phyloP scores from a whole-genome alignment of 768 basidiomycete species.

The Xanthoconium purpureum region DNA sequence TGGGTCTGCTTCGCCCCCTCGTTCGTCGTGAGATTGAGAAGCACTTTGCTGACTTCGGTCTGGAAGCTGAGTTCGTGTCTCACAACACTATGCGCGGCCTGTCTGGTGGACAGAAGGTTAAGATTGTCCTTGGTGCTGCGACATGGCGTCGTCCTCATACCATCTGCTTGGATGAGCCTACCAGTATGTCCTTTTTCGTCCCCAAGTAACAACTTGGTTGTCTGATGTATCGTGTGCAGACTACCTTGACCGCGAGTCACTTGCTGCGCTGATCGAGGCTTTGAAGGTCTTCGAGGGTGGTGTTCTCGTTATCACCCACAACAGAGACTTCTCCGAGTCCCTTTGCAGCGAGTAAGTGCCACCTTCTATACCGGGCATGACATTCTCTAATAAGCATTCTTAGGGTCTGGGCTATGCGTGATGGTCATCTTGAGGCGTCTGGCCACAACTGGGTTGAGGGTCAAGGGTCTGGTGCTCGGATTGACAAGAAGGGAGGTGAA shows the following conservation, averaged over 20 bases:
- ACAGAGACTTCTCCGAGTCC: slow-evolving; percentile 98
- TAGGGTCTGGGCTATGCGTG: slow-evolving; percentile 97
- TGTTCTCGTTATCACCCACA: slow-evolving; percentile 97
- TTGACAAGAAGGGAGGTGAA: slow-evolving; percentile 90
- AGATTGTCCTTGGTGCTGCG: slow-evolving; percentile 97
- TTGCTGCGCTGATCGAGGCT: slow-evolving; percentile 97
- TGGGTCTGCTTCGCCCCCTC: slow-evolving; percentile 91
- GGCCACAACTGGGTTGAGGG: slow-evolving; percentile 99
- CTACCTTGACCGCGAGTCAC: slow-evolving; percentile 99
- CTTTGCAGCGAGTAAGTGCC: slow-evolving; percentile 74
- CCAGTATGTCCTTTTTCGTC: slow-evolving; percentile 50
- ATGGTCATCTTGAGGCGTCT: slow-evolving; percentile 93
- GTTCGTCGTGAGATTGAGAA: slow-evolving; percentile 99
- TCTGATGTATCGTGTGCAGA: slow-evolving; percentile 41
- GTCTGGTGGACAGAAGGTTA: slow-evolving; percentile 98
- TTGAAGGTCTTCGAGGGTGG: slow-evolving; percentile 98
- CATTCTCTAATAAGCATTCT: background rate
- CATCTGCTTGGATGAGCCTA: slow-evolving; percentile 96
- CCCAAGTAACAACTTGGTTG: background rate
- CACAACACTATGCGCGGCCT: slow-evolving; percentile 99
- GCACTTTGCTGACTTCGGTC: slow-evolving; percentile 98
- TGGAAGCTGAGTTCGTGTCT: slow-evolving; percentile 97
- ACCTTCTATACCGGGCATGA: background rate
- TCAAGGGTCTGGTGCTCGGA: slow-evolving; percentile 90
- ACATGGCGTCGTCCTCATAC: slow-evolving; percentile 99